Base-by-base conservation (phyloP, 345 rosid genomes). In the Brassica carinata region DNA sequence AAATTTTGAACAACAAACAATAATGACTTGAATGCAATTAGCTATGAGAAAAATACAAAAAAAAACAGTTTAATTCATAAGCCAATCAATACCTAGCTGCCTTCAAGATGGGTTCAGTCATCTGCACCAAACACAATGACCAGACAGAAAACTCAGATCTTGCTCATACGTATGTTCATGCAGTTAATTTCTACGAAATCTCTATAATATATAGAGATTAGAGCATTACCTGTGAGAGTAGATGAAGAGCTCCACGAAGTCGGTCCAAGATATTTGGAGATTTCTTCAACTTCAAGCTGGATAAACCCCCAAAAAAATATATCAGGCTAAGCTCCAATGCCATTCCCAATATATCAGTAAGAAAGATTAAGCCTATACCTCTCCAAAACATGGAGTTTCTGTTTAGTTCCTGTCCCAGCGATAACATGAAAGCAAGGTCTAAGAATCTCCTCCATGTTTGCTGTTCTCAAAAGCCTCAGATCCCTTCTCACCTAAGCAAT, bases 41-140 rank as follows among this genome's bases (percentile, higher is more conserved):
- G 19, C 31, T 64, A 13, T 18, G 58, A 65, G 31, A 62, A 33
- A 33, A 81, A 65, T 5, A 65, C 36, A 71, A 23, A 71, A 17
- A 75, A 51, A 68, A 53, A 70, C 2, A n/a, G 7, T 4, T n/a
- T 1, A 33, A 45, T 62, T 48, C 4, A 71, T 31, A 29, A 19
- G 62, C 8, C 36, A 64, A 66, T 18, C 7, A 53, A 85, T 87
- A 93, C 97, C 63, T 82, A 64, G 99, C 99, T 55, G 97, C 97
- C 87, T 88, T 92, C 77, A 96, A 76, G 82, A 96, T 92, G 15
- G 97, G 94, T 81, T 93, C 97, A 73, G 89, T 91, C 89, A 94
- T 91, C 99, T 93, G 95, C 84, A 86, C 77, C 57, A 76, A 51
- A 78, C 61, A 85, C 67, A 76, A 18, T 27, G 40, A 67, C 61